Conservation (phyloP, 2,329 filamentous ascomycete genomes). For the Dactylellina sp. region DNA sequence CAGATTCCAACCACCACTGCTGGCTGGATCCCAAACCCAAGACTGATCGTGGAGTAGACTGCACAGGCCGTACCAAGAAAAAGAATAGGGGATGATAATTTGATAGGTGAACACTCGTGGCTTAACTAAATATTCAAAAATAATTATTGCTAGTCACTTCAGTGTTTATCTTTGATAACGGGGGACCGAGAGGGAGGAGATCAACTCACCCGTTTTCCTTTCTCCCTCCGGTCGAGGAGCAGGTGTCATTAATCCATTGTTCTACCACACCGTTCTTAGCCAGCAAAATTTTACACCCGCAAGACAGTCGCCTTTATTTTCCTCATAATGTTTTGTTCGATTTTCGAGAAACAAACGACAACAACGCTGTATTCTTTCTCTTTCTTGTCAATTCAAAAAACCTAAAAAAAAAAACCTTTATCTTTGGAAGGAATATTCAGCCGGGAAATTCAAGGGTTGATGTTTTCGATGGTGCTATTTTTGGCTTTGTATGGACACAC, state of each 20-base stretch:
- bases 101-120: conserved; percentile 54
- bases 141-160: conserved; percentile 57
- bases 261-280: conserved; percentile 46
- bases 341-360: neutral
- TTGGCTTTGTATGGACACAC: conserved; percentile 56
- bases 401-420: too few relatives aligned
- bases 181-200: conserved; percentile 12
- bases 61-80: neutral
- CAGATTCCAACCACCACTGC: conserved; percentile 46
- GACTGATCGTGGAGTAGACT: conserved; percentile 52
- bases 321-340: conserved; percentile 1
- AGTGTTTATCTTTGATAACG: conserved; percentile 40
- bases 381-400: conserved; percentile 28
- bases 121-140: conserved; percentile 55
- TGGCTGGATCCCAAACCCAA: conserved; percentile 38
- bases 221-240: conserved; percentile 54
- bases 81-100: conserved; percentile 14
- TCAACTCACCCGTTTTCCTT: conserved; percentile 21
- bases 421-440: conserved; percentile 46
- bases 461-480: conserved; percentile 32
- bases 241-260: conserved; percentile 41
- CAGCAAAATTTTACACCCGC: too few relatives aligned
- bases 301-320: conserved; percentile 39
- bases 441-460: conserved; percentile 45
- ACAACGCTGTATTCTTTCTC: conserved; percentile 46